Evolutionary conservation across 495 filamentous ascomycete genomes (phyloP).

Genomic region (Neurospora sp.): DNA sequence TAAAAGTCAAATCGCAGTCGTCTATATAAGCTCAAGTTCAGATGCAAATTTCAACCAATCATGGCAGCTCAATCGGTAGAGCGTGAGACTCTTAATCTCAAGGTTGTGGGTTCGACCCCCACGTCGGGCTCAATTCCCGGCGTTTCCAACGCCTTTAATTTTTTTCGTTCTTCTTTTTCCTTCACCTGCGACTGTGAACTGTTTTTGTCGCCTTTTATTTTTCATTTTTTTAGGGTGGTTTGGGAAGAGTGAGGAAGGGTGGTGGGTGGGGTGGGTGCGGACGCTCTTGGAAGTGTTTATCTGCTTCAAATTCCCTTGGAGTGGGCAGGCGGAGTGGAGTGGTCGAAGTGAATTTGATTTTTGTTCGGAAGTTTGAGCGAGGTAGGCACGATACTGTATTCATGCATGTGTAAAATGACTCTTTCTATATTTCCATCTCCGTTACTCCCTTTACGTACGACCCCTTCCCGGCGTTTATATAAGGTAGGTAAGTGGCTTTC

Average conservation of each 20-base stretch:
- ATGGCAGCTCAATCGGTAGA: slow-evolving; percentile 51
- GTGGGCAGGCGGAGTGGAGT: no score
- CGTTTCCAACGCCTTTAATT: neutral
- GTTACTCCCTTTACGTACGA: neutral
- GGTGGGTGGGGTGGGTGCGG: no score
- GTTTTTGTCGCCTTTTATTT: neutral
- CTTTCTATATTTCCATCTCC: neutral
- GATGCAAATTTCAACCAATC: neutral
- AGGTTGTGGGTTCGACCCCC: slow-evolving; percentile 48
- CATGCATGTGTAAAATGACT: neutral
- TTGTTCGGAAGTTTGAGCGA: neutral
- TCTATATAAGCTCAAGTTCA: neutral
- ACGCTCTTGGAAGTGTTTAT: no score
- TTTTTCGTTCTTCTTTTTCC: neutral
- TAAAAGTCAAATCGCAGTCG: no score
- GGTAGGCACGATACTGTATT: neutral
- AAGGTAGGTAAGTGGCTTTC: neutral
- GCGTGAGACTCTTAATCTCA: slow-evolving; percentile 68
- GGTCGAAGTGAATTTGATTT: no score
- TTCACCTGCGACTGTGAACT: neutral
- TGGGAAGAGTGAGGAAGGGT: no score
- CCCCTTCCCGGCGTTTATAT: neutral
- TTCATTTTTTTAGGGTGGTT: neutral
- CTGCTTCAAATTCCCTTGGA: no score
- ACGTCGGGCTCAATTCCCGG: neutral